Evolutionary conservation across 2,329 filamentous ascomycete genomes (phyloP).

Genomic region (Penicillium polonicum): DNA sequence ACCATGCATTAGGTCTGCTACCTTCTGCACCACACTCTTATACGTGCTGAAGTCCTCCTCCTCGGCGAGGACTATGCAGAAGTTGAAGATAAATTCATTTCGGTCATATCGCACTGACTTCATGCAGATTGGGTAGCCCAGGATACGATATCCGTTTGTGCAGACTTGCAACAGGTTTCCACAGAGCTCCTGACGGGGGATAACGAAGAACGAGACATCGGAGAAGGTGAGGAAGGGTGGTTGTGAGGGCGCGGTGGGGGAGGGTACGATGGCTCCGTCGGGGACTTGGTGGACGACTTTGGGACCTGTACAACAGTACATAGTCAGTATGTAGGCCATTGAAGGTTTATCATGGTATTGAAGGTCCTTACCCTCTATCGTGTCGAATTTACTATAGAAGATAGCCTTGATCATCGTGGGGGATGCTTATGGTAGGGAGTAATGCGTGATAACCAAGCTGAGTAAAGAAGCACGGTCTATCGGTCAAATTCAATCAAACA

Average conservation of each 20-base stretch:
- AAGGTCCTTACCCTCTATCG: slow-evolving; percentile 49
- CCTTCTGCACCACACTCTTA: slow-evolving; percentile 78
- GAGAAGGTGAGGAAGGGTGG: slow-evolving; percentile 79
- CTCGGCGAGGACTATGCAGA: slow-evolving; percentile 76
- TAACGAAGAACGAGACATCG: slow-evolving; percentile 85
- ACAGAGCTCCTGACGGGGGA: slow-evolving; percentile 92
- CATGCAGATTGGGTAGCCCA: slow-evolving; percentile 88
- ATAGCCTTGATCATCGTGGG: slow-evolving; percentile 60
- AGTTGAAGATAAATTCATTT: slow-evolving; percentile 99
- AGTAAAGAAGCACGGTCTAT: not conserved
- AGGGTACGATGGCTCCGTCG: slow-evolving; percentile 56
- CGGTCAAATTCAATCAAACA: not conserved
- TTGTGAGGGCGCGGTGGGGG: slow-evolving; percentile 48
- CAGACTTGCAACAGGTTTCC: slow-evolving; percentile 76
- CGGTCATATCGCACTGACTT: slow-evolving; percentile 77
- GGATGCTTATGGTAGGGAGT: slow-evolving; percentile 2
- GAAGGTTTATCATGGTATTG: not conserved
- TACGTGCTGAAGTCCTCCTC: slow-evolving; percentile 72
- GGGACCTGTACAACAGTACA: slow-evolving; percentile 46
- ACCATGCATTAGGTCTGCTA: slow-evolving; percentile 81
- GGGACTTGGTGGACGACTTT: slow-evolving; percentile 66
- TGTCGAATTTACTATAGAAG: slow-evolving; percentile 67
- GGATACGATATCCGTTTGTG: slow-evolving; percentile 72
- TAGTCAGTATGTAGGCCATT: slow-evolving; percentile 3
- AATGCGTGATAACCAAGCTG: not conserved